Percentiles rank a stretch among this genome's conserved stretches.
Conservation (phyloP, 495 filamentous ascomycete species). For the Aspergillus haitiensis region DNA sequence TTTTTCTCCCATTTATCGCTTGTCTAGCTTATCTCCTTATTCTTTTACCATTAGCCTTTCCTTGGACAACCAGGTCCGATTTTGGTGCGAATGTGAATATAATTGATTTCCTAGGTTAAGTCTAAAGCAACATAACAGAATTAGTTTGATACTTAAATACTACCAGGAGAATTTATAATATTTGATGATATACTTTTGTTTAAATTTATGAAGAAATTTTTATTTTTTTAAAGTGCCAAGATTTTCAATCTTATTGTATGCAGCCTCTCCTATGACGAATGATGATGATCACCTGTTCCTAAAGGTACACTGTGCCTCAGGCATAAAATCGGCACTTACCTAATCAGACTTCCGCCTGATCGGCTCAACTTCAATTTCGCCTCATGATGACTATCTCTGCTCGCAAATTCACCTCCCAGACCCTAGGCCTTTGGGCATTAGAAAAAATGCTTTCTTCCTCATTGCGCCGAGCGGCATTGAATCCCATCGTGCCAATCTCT, state of each 20-base stretch:
- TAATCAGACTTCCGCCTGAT: conserved; percentile 43
- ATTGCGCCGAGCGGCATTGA: conserved; percentile 48
- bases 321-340: conserved; percentile 27
- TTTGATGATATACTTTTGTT: no score
- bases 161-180: no score
- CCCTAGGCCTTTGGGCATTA: conserved; percentile 27
- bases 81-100: no score
- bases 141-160: no score
- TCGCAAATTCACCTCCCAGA: conserved; percentile 31
- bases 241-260: no score
- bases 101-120: no score
- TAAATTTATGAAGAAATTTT: no score
- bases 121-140: no score
- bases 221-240: no score
- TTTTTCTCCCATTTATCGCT: not conserved
- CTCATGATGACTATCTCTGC: conserved; percentile 28
- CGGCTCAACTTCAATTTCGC: conserved; percentile 46
- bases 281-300: not conserved
- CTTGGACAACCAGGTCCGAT: no score
- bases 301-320: conserved; percentile 17
- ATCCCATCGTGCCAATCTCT: conserved; percentile 41
- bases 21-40: conserved; percentile 4
- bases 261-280: no score
- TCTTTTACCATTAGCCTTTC: not conserved
- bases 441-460: conserved; percentile 52